Base-by-base conservation (phyloP, 371 early-diverging fungal genomes). In the Actinomortierella ambigua region DNA sequence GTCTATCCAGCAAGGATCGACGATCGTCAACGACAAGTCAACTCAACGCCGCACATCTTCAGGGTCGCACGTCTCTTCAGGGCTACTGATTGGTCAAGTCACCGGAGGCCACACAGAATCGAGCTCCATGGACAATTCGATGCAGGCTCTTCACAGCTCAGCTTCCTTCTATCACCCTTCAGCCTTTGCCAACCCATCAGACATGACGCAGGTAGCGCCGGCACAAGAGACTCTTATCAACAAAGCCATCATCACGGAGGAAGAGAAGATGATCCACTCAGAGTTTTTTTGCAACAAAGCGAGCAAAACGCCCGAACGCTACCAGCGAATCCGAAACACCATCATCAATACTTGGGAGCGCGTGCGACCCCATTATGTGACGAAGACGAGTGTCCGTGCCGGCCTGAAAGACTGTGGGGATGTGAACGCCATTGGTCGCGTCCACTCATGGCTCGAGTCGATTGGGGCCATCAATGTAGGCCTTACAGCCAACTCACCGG, bases 381-480 rank as follows among this genome's bases (percentile, higher is more conserved):
- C 91, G 5, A 93, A 94, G 71, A 86, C 89, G 23, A 79, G 82
- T 17, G 89, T 84, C 5, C 79, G 93, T 34, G 81, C 82, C 0
- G 90, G 88, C 1, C 66, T 93, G 28, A 87, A 84, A 57, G 80
- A 81, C 23, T 61, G 76, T 61, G 96, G 96, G 18, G 96, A 95
- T 64, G 96, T 96, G 18, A 93, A 97, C 75, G 95, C 95, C 2
- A 93, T 97, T 29, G 88, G 92, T 2, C 81, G 96, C 6, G 91
- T 97, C 6, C 96, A 95, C 75, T 64, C 84, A 17, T 96, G 90
- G 76, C 76, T 97, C 27, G 95, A 96, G 66, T 75, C 66, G n/a
- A 69, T 89, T 22, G 90, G 90, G 7, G 89, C 85, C 14, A 95
- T 96, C 64, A 96, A 96, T 61, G 76, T 85, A 11, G 81, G 80